Base-by-base conservation (phyloP, 2,329 filamentous ascomycete species). In the Colletotrichum camelliae region DNA sequence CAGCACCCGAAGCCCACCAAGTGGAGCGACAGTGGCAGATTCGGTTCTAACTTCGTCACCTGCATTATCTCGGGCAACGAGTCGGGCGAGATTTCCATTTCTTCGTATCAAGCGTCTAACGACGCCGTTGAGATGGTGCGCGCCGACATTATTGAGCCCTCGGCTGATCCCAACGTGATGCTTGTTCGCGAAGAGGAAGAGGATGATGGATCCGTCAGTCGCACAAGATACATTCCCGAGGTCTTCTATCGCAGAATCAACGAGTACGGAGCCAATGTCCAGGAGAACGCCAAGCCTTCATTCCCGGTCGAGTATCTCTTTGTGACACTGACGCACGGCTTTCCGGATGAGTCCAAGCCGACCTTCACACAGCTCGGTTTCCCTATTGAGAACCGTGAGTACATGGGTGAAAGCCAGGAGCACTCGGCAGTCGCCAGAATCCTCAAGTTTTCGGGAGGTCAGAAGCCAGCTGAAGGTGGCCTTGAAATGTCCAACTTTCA, bases 221-320 rank as follows among this genome's bases (percentile, higher is more conserved):
- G 92, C 72, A 93, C 94, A 29, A 91, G 96, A 80, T 99, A 99
- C 82, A 98, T 99, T 27, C 97, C 97, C 1, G 97, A 99, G 81
- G 96, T 99, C 6, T 99, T 98, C 86, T 99, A 97, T 87, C 93
- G 96, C 77, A 93, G 92, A 79, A 95, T 98, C 85, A 99, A 99
- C 84, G 96, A 99, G 84, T 98, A 99, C 82, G 96, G 96, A 39
- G 95, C 94, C 78, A 98, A 96, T 80, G 97, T 98, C 9, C 97
- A 98, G 83, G 95, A 98, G 84, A 98, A 98, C 80, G 97, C 97
- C 29, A 98, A 98, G 83, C 97, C 97, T 1, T 93, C 94, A 61
- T 99, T 99, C 84, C 97, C 97, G 0, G 96, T 98, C 65, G 97
- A 99, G 83, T 99, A 98, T 83, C 91, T 99, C 39, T 93, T 98